Evolutionary conservation across 805 yeast species (phyloP).

Genomic region (Debaryomyces tyrocola): DNA sequence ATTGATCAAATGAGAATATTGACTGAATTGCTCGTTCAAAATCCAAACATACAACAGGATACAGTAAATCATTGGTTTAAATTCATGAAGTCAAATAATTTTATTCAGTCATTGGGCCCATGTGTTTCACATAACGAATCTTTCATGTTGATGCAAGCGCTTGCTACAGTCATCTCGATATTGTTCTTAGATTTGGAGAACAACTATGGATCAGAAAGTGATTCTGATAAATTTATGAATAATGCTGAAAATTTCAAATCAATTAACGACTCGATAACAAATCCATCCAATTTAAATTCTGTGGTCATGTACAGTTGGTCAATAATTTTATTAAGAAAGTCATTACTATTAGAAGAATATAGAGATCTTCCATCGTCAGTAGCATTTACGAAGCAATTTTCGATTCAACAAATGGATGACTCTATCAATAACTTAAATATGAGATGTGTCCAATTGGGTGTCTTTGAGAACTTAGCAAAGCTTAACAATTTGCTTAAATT

Average conservation of each 20-base stretch:
- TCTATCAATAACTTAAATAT: conserved; percentile 34
- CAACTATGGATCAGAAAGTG: conserved; percentile 35
- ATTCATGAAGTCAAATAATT: conserved; percentile 40
- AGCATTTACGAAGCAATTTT: conserved; percentile 17
- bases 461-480: conserved; percentile 44
- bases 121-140: conserved; percentile 24
- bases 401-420: conserved; percentile 13
- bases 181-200: conserved; percentile 58
- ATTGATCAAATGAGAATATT: conserved; percentile 37
- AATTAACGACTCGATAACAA: conserved; percentile 41
- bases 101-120: conserved; percentile 25
- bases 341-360: conserved; percentile 42
- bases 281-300: conserved; percentile 41
- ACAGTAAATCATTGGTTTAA: conserved; percentile 56
- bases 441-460: conserved; percentile 40
- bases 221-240: conserved; percentile 22
- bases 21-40: conserved; percentile 40
- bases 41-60: conserved; percentile 27
- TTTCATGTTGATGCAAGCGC: conserved; percentile 39
- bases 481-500: conserved; percentile 45
- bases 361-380: conserved; percentile 13
- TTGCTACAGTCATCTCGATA: conserved; percentile 50
- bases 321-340: conserved; percentile 54
- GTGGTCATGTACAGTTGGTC: conserved; percentile 68
- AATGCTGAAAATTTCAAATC: conserved; percentile 37